Base-by-base conservation (phyloP, 129 eudicot genomes). In the Lonicera japonica region DNA sequence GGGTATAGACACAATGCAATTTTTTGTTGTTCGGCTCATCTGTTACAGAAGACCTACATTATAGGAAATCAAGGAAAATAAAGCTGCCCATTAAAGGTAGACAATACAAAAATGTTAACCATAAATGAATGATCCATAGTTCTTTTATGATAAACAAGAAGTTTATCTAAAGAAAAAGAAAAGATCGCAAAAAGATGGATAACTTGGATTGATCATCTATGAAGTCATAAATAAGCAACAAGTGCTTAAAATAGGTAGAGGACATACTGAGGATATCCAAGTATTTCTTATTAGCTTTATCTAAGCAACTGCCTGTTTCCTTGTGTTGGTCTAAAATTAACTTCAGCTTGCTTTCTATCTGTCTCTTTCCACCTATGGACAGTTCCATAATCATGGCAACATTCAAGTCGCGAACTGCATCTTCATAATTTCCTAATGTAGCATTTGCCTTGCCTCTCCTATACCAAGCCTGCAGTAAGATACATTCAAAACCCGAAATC, bases 401-500 rank as follows among this genome's bases (percentile, higher is more conserved):
- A 47, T 72, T 75, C 50, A 91, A 75, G 81, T 91, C 98, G 61
- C 57, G 20, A 56, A 77, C 66, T 47, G 98, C 95, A 66, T 87
- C 86, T 38, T 77, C 73, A 71, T 58, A 73, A 58, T 82, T 84
- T 60, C 76, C 82, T 83, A 82, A 57, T 58, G 90, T 76, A 65
- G 73, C 78, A 79, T 91, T 84, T 41, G 83, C 95, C 71, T 82
- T 87, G 22, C 88, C 88, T 84, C 98, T 87, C 79, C 98, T 65
- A 68, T 82, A 91, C 96, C 98, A 91, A 50, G 98, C 95, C 98
- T 90, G 69, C 48, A 78, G 41, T 50, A 62, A 67, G 15, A 40
- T 39, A 23, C 55, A 53, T 4, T 56, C 54, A 8, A 78, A 9
- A 60, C 36, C 47, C 43, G 51, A 29, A 29, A 29, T 29, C 36